Percentiles rank a stretch among this genome's conserved stretches.
phyloP scores from a whole-genome alignment of 148 eudicot genomes.

The Rhododendron williamsianum region DNA sequence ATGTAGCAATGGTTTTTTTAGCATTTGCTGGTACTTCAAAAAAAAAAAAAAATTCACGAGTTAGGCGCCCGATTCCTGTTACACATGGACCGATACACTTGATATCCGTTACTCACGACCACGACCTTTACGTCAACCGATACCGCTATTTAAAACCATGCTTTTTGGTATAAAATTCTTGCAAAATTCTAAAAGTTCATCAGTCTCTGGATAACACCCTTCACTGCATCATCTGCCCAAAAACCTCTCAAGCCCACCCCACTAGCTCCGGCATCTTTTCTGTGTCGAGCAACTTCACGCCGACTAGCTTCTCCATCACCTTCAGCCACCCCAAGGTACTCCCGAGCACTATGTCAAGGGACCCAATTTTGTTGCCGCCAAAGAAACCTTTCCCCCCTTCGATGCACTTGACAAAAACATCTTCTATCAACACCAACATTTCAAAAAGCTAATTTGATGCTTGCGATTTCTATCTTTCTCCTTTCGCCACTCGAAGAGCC shows the following conservation, averaged over 20 bases:
- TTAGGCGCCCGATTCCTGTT: no score
- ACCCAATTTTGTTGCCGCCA: not conserved
- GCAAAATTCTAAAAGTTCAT: not conserved
- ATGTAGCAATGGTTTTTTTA: no score
- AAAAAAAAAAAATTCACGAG: no score
- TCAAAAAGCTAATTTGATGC: not conserved
- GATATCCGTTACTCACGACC: no score
- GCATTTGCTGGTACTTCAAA: no score
- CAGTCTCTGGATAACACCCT: conserved; percentile 10
- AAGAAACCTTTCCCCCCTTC: conserved; percentile 7
- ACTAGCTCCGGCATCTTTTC: not conserved
- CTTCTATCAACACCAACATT: conserved; percentile 13
- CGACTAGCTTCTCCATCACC: not conserved
- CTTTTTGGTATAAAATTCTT: not conserved
- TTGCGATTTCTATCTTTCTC: not conserved
- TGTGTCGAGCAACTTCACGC: not conserved
- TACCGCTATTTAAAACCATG: no score
- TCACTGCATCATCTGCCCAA: not conserved
- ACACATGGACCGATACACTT: no score
- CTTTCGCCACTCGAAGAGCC: not conserved
- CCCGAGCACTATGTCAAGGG: not conserved
- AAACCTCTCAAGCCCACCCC: conserved; percentile 2
- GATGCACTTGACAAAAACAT: conserved; percentile 11
- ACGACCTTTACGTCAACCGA: no score
- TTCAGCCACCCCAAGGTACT: not conserved